Base-by-base conservation (phyloP, 768 basidiomycete genomes). In the Boletales sp. region DNA sequence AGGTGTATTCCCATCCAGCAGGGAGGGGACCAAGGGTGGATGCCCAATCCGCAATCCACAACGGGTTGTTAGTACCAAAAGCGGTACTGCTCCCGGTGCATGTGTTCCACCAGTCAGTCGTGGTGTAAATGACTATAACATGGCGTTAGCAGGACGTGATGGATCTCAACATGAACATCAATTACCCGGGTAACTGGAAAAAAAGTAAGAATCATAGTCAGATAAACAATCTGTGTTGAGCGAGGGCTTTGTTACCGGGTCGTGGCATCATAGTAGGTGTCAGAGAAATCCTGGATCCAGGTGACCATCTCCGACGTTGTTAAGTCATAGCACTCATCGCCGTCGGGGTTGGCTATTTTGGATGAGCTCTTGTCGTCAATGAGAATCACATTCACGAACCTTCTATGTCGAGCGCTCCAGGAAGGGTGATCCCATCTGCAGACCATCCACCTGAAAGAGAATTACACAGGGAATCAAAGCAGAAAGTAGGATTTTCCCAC, bases 61-160 rank as follows among this genome's bases (percentile, higher is more conserved):
- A 69, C 4, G 83, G 81, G 60, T 77, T 83, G 47, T 68, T 75
- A 3, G 58, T 47, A 1, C 61, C 74, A 54, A 86, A 86, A 5
- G 65, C 67, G 14, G 70, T 66, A 48, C 74, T 80, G 61, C 83
- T 80, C 0, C 79, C 82, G 2, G 85, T 86, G 63, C 85, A 87
- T 8, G 72, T 74, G 10, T 57, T 77, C 85, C 85, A 87, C 84
- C 84, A 86, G 61, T 77, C 70, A 10, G 81, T 83, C 4, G 79
- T 82, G 31, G 80, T 80, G 55, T 85, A 85, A 48, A 84, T 82
- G 36, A 79, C 80, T 78, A 48, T 3, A 36, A 8, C 2, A 19
- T 28, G 14, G 4, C 14, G 39, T 62, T 32, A 56, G n/a, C 19
- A 36, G 39, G 15, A 3, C 28, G 4, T n/a, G n/a, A 25, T 18